phyloP scores from a whole-genome alignment of 257 asterid species.

The Fraxinus pennsylvanica region DNA sequence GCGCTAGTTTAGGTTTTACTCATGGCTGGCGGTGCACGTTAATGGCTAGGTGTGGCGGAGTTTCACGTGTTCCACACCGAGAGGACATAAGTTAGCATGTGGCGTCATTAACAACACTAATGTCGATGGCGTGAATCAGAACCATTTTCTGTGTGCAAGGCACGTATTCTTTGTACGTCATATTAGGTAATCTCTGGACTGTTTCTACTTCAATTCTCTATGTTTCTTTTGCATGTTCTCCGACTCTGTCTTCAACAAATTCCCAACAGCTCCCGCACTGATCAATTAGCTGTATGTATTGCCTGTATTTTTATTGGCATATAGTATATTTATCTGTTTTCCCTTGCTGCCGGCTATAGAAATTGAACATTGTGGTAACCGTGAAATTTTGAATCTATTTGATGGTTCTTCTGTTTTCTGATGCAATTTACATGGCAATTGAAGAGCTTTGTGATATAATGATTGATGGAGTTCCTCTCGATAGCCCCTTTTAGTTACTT shows the following conservation, averaged over 20 bases:
- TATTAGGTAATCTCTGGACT: constrained; percentile 17
- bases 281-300: neutral
- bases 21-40: constrained; percentile 26
- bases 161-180: too few relatives aligned
- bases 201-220: neutral
- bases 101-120: constrained; percentile 19
- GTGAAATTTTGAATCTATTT: too few relatives aligned
- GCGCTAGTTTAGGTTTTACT: constrained; percentile 26
- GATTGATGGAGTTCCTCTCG: neutral
- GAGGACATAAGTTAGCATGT: constrained; percentile 1
- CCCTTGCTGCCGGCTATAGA: neutral
- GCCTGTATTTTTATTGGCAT: neutral
- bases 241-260: neutral
- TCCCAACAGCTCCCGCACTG: neutral
- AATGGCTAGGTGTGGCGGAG: neutral
- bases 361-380: neutral
- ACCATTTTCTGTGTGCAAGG: constrained; percentile 3
- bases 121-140: constrained; percentile 4
- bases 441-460: neutral
- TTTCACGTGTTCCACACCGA: neutral
- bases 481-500: neutral
- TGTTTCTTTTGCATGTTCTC: neutral
- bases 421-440: neutral
- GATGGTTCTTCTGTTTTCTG: too few relatives aligned
- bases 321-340: neutral